phyloP scores from a whole-genome alignment of 2,329 filamentous ascomycete species.

The Neurospora crassa region DNA sequence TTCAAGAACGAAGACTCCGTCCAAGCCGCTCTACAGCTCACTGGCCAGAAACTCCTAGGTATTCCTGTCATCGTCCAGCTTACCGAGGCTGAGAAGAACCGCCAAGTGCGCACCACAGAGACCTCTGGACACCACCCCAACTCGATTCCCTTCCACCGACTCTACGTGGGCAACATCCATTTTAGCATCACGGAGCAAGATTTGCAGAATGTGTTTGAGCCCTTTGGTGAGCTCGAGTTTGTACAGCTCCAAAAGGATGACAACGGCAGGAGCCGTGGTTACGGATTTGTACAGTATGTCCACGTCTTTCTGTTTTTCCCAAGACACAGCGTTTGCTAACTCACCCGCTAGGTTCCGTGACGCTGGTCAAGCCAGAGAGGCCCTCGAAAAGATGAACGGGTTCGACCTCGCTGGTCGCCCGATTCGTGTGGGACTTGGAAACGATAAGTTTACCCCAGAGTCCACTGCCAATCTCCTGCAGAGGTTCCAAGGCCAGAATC shows the following conservation, averaged over 20 bases:
- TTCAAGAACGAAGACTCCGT: conserved; percentile 96
- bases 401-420: conserved; percentile 96
- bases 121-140: conserved; percentile 60
- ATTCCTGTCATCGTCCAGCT: conserved; percentile 98
- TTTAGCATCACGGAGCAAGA: conserved; percentile 98
- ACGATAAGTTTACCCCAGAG: conserved; percentile 99
- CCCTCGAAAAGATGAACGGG: conserved; percentile 97
- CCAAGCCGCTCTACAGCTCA: conserved; percentile 88
- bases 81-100: conserved; percentile 98
- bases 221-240: conserved; percentile 95
- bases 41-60: conserved; percentile 95
- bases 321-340: conserved; percentile 24
- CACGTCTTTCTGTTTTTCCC: neutral
- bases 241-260: conserved; percentile 97
- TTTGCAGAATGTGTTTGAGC: conserved; percentile 91
- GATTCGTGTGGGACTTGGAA: conserved; percentile 96
- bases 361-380: conserved; percentile 83
- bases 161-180: conserved; percentile 98
- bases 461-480: conserved; percentile 87
- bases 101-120: conserved; percentile 80
- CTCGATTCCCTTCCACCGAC: conserved; percentile 88
- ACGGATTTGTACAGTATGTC: conserved; percentile 93
- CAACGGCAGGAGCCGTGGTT: conserved; percentile 78
- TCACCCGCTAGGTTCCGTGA: conserved; percentile 62
- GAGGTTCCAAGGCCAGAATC: conserved; percentile 77